phyloP scores from a whole-genome alignment of 768 basidiomycete genomes.

The Suillus luteus region DNA sequence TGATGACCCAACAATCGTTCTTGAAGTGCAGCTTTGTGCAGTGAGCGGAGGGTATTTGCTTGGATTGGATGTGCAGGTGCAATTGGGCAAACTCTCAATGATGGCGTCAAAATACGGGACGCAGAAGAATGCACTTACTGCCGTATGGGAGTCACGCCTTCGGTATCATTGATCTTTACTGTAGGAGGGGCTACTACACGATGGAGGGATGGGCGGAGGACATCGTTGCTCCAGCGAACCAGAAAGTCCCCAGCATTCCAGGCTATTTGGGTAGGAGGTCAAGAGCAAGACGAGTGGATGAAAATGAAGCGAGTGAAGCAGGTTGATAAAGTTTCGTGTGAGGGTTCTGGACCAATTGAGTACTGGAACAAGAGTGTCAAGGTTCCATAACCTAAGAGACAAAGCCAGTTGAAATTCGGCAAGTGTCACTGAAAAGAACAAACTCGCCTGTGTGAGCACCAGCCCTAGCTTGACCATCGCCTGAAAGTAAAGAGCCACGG shows the following conservation, averaged over 20 bases:
- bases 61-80: conserved; percentile 40
- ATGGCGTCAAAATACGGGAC: conserved; percentile 72
- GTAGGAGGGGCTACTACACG: conserved; percentile 76
- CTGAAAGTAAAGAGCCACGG: conserved; percentile 43
- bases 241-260: conserved; percentile 77
- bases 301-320: conserved; percentile 67
- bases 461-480: conserved; percentile 75
- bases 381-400: conserved; percentile 69
- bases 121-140: conserved; percentile 87
- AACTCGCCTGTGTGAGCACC: conserved; percentile 74
- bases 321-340: conserved; percentile 71
- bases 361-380: conserved; percentile 83
- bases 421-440: not conserved
- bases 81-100: conserved; percentile 73
- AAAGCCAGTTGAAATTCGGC: not conserved
- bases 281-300: not conserved
- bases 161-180: conserved; percentile 46
- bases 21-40: conserved; percentile 31
- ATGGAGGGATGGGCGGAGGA: conserved; percentile 80
- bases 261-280: conserved; percentile 44
- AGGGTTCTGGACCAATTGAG: conserved; percentile 75
- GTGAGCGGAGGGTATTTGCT: conserved; percentile 74
- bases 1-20: no score
- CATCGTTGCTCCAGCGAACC: conserved; percentile 82
- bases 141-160: conserved; percentile 59